Evolutionary conservation across 2,329 filamentous ascomycete genomes (phyloP).

Genomic region (Aspergillus alliaceus): DNA sequence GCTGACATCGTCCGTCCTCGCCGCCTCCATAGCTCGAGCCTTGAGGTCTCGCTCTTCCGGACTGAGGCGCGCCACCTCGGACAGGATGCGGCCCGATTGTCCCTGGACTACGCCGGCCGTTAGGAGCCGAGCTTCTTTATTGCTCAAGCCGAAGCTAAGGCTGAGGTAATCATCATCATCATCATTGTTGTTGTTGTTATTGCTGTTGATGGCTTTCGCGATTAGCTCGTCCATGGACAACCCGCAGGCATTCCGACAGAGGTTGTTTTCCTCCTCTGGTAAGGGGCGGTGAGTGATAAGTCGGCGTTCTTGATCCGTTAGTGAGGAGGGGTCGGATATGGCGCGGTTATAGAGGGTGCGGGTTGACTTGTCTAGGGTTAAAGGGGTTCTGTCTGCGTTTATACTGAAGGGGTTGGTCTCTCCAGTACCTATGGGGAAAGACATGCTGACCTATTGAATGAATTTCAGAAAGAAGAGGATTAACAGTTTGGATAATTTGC

Average conservation of each 20-base stretch:
- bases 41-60: slow-evolving; percentile 12
- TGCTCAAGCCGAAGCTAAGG: slow-evolving; percentile 3
- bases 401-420: neutral
- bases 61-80: slow-evolving; percentile 9
- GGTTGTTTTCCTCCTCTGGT: slow-evolving; percentile 12
- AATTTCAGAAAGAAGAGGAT: neutral
- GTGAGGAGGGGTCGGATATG: slow-evolving; percentile 15
- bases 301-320: slow-evolving; percentile 17
- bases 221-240: slow-evolving; percentile 12
- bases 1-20: slow-evolving; percentile 9
- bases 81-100: neutral
- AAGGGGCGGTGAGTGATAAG: slow-evolving; percentile 11
- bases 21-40: slow-evolving; percentile 10
- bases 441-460: neutral
- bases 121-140: slow-evolving; percentile 10
- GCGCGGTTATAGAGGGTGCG: slow-evolving; percentile 17
- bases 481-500: neutral
- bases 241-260: slow-evolving; percentile 14
- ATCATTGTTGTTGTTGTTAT: neutral
- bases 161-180: neutral
- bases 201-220: slow-evolving; percentile 11
- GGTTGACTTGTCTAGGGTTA: slow-evolving; percentile 14
- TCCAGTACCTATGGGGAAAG: neutral
- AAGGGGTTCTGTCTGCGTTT: slow-evolving; percentile 11
- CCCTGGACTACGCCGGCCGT: slow-evolving; percentile 2